Evolutionary conservation across 208 protist species (phyloP), one percentile per base, ranked within the genome.

Genomic region (Leishmania arabica): DNA sequence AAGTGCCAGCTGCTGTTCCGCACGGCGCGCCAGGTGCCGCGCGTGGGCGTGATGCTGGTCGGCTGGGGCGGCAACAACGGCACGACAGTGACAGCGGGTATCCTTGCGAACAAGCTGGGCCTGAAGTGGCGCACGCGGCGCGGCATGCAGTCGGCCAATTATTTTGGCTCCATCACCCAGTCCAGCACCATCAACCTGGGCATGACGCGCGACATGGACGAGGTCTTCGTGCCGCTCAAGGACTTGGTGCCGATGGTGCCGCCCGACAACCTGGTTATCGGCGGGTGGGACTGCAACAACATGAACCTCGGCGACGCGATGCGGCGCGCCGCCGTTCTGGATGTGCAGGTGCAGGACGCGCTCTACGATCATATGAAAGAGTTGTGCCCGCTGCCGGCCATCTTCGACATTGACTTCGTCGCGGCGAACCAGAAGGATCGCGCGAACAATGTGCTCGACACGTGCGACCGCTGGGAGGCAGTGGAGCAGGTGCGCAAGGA

Each of bases 21-120:
- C 54, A 99, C 99, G 42, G 76, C 97, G 77, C 89, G 91, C 77
- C 96, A 94, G 60, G 91, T 97, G 24, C 91, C 95, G 47, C 88
- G 92, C 34, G 72, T 94, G 47, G 99, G 99, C 74, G 69, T 98
- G 42, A 99, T 99, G 97, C 81, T 99, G 64, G 93, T 99, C 73
- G 99, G 99, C 78, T 97, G 93, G 86, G 98, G 98, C 82, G 99
- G 99, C 82, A 99, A 99, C 95, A 99, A 99, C 93, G 99, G 99
- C 74, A 97, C 97, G n/a, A 99, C 99, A 2, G 84, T 99, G 27
- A 99, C 98, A 34, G 99, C 97, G n/a, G 96, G 95, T 45, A 93
- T 99, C 82, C 77, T 99, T 47, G 99, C 99, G 64, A 99, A 99
- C 92, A 87, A 97, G 77, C 87, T 92, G 73, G 86, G 79, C 56